These are phyloP conservation scores for Silene vulgaris DNA, from an alignment of 179 eudicot species.

Conservation along the genomic window DNA sequence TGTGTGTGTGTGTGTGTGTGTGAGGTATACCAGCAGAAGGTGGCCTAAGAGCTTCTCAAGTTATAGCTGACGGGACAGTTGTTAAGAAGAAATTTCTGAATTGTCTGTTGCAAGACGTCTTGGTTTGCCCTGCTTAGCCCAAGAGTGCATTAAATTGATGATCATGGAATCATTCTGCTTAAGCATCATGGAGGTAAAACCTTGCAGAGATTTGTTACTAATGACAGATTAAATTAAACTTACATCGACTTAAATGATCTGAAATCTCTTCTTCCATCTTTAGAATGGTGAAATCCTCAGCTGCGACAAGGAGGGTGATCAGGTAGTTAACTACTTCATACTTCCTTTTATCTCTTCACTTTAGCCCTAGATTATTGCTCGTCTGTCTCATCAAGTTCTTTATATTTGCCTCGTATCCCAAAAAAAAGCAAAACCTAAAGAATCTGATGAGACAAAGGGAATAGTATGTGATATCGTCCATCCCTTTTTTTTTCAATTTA, in stretches of 20 bases:
- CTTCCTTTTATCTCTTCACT: not conserved
- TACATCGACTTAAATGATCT: not conserved
- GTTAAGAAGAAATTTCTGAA: not conserved
- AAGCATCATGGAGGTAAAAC: not conserved
- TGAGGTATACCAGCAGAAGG: not conserved
- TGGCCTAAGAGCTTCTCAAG: not conserved
- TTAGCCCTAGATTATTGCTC: not conserved
- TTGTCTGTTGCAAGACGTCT: not conserved
- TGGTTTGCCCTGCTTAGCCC: conserved; percentile 3
- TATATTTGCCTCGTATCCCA: no score
- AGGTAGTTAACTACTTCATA: not conserved
- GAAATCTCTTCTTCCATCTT: not conserved
- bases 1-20: not conserved
- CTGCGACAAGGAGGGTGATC: not conserved
- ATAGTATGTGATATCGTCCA: no score
- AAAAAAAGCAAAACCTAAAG: no score
- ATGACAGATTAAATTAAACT: not conserved
- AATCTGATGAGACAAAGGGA: no score
- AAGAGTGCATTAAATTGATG: not conserved
- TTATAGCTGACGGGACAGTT: not conserved
- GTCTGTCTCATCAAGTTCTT: no score
- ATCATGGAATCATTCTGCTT: not conserved
- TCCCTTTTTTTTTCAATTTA: no score
- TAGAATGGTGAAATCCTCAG: not conserved
- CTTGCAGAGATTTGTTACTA: not conserved